Conservation (phyloP, 257 asterid species). For the Leptodermis oblonga region DNA sequence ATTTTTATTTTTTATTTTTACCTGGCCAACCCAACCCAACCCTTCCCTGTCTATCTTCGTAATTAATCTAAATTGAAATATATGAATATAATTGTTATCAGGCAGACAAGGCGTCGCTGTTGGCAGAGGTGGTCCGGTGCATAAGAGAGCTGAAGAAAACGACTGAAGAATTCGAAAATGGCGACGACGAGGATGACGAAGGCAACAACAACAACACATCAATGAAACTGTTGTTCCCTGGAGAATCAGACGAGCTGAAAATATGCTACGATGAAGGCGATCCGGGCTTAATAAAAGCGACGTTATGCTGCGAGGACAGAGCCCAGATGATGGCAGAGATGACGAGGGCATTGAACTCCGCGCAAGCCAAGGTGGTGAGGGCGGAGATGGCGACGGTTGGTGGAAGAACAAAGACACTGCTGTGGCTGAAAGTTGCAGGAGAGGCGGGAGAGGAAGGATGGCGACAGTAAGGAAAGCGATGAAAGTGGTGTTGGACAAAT, state of each 20-base stretch:
- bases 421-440: conserved; percentile 43
- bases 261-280: conserved; percentile 28
- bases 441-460: conserved; percentile 35
- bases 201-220: no score
- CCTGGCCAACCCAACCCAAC: no score
- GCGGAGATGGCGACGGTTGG: conserved; percentile 88
- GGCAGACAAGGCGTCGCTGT: conserved; percentile 91
- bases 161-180: conserved; percentile 33
- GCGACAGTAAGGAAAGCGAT: conserved; percentile 50
- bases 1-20: no score
- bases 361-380: conserved; percentile 50
- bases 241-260: conserved; percentile 66
- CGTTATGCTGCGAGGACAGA: conserved; percentile 77
- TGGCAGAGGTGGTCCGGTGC: conserved; percentile 79
- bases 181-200: conserved; percentile 3
- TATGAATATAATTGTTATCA: conserved; percentile 17
- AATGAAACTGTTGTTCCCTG: conserved; percentile 34
- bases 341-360: conserved; percentile 54
- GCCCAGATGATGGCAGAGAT: conserved; percentile 59
- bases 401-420: conserved; percentile 56
- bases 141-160: conserved; percentile 61
- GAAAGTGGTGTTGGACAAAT: conserved; percentile 62
- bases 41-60: no score
- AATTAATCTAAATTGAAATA: neutral
- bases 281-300: conserved; percentile 46